A percentile compares a stretch with the other conserved stretches of the same genome.
phyloP scores from a whole-genome alignment of 1,284 basidiomycete genomes.

The Apiotrichum gamsii region DNA sequence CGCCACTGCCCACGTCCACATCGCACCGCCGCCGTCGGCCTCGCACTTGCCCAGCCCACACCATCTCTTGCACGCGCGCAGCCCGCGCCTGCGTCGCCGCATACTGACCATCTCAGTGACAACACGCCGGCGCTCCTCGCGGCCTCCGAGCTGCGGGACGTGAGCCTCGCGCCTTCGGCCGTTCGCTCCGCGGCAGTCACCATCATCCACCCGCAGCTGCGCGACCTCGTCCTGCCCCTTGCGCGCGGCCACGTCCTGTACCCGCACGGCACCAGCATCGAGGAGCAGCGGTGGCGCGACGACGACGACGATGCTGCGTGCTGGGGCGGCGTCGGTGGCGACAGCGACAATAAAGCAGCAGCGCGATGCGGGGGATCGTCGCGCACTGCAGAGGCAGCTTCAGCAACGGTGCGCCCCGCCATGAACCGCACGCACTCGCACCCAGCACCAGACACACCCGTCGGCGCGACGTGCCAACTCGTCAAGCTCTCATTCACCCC shows the following conservation, averaged over 20 bases:
- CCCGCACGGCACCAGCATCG: constrained; percentile 29
- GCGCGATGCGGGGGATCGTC: too few relatives aligned
- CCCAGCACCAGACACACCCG: too few relatives aligned
- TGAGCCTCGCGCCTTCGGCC: constrained; percentile 26
- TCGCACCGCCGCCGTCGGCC: too few relatives aligned
- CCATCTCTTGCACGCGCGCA: too few relatives aligned
- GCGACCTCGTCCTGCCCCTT: constrained; percentile 42
- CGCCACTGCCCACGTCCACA: too few relatives aligned
- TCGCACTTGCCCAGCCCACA: too few relatives aligned
- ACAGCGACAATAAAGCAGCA: too few relatives aligned
- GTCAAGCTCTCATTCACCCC: constrained; percentile 35
- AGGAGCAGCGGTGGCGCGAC: constrained; percentile 28
- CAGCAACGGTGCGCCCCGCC: too few relatives aligned
- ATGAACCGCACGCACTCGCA: too few relatives aligned
- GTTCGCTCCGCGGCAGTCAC: constrained; percentile 35
- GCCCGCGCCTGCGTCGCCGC: too few relatives aligned
- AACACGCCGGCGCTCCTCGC: constrained; percentile 23
- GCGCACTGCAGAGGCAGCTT: too few relatives aligned
- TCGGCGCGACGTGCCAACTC: constrained; percentile 13
- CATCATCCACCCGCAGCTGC: constrained; percentile 45
- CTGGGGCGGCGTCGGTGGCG: not conserved
- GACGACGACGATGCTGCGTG: constrained; percentile 6
- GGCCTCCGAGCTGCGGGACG: constrained; percentile 37
- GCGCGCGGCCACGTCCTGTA: constrained; percentile 34
- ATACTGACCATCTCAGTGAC: constrained; percentile 19